Evolutionary conservation across 2,329 filamentous ascomycete genomes (phyloP).

Genomic region (Zalaria obscura): DNA sequence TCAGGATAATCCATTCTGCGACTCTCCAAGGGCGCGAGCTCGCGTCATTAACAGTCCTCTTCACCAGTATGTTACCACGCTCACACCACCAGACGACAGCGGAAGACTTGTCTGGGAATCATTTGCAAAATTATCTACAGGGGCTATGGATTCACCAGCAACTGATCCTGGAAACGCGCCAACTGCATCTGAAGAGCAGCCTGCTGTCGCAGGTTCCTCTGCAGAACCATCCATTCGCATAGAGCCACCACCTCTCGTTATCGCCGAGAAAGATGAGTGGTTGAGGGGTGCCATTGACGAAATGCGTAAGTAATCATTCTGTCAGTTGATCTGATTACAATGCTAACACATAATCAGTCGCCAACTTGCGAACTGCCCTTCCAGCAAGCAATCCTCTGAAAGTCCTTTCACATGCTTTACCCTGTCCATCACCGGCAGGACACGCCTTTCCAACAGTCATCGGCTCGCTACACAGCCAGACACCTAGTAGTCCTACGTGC

Average conservation of each 20-base stretch:
- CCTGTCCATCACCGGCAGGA: slow-evolving; percentile 35
- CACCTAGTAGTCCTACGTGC: slow-evolving; percentile 34
- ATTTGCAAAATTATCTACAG: slow-evolving; percentile 20
- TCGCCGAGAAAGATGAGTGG: slow-evolving; percentile 7
- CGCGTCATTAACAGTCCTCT: slow-evolving; percentile 16
- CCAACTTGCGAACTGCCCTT: slow-evolving; percentile 19
- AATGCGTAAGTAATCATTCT: slow-evolving; percentile 12
- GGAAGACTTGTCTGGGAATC: slow-evolving; percentile 24
- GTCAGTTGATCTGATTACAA: slow-evolving; percentile 4
- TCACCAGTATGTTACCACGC: slow-evolving; percentile 22
- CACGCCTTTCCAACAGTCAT: slow-evolving; percentile 42
- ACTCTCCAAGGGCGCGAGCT: slow-evolving; percentile 5
- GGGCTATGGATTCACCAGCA: slow-evolving; percentile 24
- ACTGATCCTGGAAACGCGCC: slow-evolving; percentile 18
- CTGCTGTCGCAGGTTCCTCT: background rate
- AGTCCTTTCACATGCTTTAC: slow-evolving; percentile 46
- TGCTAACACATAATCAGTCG: slow-evolving; percentile 17
- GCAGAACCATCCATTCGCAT: slow-evolving; percentile 1
- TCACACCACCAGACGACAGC: slow-evolving; percentile 31
- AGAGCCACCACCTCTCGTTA: background rate
- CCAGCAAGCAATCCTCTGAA: slow-evolving; percentile 30
- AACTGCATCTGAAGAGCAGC: background rate
- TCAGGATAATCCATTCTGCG: background rate
- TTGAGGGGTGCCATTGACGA: slow-evolving; percentile 13
- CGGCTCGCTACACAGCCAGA: slow-evolving; percentile 38